Percentiles rank a stretch among this genome's conserved stretches.
Evolutionary conservation across 768 basidiomycete species (phyloP).

Genomic region (Tulasnella sp.): DNA sequence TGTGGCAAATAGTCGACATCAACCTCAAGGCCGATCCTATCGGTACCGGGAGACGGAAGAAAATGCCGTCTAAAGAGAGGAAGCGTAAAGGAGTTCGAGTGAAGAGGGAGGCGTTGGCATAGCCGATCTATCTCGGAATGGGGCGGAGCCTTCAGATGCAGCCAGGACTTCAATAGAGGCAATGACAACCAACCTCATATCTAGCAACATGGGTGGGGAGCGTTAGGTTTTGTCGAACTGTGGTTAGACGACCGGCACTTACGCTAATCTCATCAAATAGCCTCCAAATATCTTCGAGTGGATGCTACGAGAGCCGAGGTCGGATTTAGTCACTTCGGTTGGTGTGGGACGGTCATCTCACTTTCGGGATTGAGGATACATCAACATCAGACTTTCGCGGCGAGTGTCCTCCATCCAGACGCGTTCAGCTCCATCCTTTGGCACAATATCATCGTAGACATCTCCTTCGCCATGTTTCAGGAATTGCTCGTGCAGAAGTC

Average conservation of each 20-base stretch:
- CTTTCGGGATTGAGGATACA: slow-evolving; percentile 83
- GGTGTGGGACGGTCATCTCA: slow-evolving; percentile 28
- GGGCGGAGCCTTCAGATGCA: neutral
- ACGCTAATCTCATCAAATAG: slow-evolving; percentile 53
- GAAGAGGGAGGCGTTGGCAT: slow-evolving; percentile 57
- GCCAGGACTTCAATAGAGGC: neutral
- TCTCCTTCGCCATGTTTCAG: slow-evolving; percentile 37
- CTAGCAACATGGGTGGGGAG: neutral
- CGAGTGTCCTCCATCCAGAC: slow-evolving; percentile 68
- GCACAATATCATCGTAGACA: neutral
- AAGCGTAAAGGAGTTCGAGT: slow-evolving; percentile 52
- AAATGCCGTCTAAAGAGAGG: slow-evolving; percentile 66
- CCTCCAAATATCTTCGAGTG: slow-evolving; percentile 80
- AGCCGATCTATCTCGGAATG: slow-evolving; percentile 42
- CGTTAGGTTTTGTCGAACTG: neutral
- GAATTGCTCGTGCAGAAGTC: slow-evolving; percentile 54
- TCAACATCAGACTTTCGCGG: slow-evolving; percentile 55
- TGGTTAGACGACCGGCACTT: slow-evolving; percentile 38
- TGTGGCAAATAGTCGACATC: slow-evolving; percentile 55
- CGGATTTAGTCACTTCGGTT: neutral
- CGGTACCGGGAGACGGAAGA: slow-evolving; percentile 67
- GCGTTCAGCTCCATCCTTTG: slow-evolving; percentile 31
- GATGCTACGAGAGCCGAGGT: slow-evolving; percentile 33
- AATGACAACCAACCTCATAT: neutral
- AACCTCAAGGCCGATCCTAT: slow-evolving; percentile 73